Evolutionary conservation across 2,329 filamentous ascomycete species (phyloP), one percentile per base, ranked within the genome.

Genomic region (Apiospora saccharicola): DNA sequence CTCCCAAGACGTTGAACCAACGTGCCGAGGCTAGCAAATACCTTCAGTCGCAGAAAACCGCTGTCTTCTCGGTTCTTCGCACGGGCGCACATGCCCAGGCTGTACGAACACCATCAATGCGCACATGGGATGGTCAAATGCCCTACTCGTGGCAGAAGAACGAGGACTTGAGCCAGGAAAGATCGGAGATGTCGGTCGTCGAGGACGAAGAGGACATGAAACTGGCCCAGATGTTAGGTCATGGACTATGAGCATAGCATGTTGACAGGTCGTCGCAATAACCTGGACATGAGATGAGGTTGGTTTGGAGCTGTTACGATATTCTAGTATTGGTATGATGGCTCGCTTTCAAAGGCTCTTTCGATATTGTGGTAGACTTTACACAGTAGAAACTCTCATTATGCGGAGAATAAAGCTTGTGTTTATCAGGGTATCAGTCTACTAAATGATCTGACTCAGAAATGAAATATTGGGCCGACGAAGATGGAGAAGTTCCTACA

Each of bases 151-250:
- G 26, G 19, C 24, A 24, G 26, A 67, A 67, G 6, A n/a, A 7
- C 22, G 46, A 49, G 46, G n/a, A 34, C 3, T 68, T 19, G 24
- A 5, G 19, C 13, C n/a, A 34, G 44, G n/a, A 68, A 0, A 46
- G 67, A 68, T 68, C 67, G 43, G 67, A 26, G 13, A 34, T 5
- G 14, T 47, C 44, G 12, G 67, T 22, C 22, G 13, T 68, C 5
- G 67, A 68, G 44, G 67, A 68, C n/a, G 67, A 68, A 2, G 67
- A 68, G n/a, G 67, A 68, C 19, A 30, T 68, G 43, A 68, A 22
- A 12, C 8, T 68, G 24, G 67, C 67, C 34, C 37, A n/a, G 10
- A 41, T 64, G 57, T 34, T 64, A 24, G 19, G 57, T 1, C 19
- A 13, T 16, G 19, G 34, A 19, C 19, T n/a, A 13, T 64, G 34